Evolutionary conservation across 2,329 filamentous ascomycete species (phyloP).

Genomic region (Xylariaceae sp.): DNA sequence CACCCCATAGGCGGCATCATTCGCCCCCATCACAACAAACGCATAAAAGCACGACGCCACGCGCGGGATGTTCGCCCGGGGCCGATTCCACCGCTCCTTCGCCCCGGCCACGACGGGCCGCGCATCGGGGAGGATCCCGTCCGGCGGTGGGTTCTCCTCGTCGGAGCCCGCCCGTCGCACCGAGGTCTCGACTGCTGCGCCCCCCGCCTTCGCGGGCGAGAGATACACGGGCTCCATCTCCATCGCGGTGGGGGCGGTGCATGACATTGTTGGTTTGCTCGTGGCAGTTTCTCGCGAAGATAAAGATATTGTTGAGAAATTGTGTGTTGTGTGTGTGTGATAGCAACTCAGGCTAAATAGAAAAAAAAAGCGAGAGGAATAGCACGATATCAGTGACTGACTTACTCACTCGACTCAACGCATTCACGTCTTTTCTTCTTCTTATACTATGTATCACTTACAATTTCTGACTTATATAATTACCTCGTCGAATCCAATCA

Average conservation of each 20-base stretch:
- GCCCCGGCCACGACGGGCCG: constrained; percentile 18
- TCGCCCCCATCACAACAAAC: constrained; percentile 53
- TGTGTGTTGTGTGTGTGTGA: background rate
- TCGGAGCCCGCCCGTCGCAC: constrained; percentile 10
- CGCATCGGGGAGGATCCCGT: constrained; percentile 20
- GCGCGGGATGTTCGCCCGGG: constrained; percentile 43
- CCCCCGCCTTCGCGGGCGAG: constrained; percentile 1
- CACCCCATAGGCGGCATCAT: constrained; percentile 55
- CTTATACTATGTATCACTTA: too few relatives aligned
- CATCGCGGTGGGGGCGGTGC: constrained; percentile 12
- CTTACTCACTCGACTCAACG: too few relatives aligned
- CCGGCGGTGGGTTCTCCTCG: constrained; percentile 17
- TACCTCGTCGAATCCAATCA: too few relatives aligned
- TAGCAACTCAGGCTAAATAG: too few relatives aligned
- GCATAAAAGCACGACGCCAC: constrained; percentile 52
- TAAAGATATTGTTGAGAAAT: background rate
- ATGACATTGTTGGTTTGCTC: constrained; percentile 6
- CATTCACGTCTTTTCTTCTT: too few relatives aligned
- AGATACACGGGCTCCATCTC: constrained; percentile 11
- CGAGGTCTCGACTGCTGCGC: background rate
- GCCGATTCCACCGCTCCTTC: constrained; percentile 46
- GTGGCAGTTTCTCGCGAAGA: background rate
- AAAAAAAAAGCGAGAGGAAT: too few relatives aligned
- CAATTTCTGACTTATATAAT: too few relatives aligned
- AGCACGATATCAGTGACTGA: too few relatives aligned